These are phyloP conservation scores for Orbilia brochopaga DNA, from an alignment of 2,329 filamentous ascomycete genomes.

Conservation along the genomic window DNA sequence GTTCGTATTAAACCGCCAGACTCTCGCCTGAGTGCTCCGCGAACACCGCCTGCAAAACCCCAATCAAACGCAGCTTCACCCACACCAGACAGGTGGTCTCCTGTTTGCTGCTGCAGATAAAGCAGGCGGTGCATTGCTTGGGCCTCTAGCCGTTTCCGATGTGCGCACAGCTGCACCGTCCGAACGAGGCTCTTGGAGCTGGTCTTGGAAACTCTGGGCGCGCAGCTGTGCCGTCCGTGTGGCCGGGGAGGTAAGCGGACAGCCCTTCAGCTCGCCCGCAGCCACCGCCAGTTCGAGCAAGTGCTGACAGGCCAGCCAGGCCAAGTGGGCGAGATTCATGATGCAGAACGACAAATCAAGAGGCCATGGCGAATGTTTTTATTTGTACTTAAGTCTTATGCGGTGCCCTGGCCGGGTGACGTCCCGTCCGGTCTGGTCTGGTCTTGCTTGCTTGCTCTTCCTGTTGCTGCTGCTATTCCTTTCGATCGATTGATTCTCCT, in stretches of 20 bases:
- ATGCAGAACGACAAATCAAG: not conserved
- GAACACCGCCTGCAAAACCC: not conserved
- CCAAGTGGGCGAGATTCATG: constrained; percentile 28
- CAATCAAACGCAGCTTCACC: not conserved
- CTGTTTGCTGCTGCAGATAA: constrained; percentile 3
- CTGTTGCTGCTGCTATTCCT: not conserved
- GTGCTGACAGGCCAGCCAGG: constrained; percentile 29
- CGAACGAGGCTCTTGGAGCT: constrained; percentile 10
- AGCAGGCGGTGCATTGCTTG: not conserved
- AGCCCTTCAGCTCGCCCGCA: constrained; percentile 39
- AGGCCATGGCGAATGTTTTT: not conserved
- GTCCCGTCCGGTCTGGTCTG: not conserved
- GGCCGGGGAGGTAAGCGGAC: constrained; percentile 8
- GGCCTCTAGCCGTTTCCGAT: constrained; percentile 6
- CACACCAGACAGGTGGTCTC: constrained; percentile 4
- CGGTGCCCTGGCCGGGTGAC: constrained; percentile 1
- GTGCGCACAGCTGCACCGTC: constrained; percentile 25
- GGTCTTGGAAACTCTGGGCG: constrained; percentile 22
- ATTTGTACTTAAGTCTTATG: not conserved
- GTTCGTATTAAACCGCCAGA: not conserved
- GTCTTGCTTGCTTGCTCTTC: not conserved
- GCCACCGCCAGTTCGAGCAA: constrained; percentile 32
- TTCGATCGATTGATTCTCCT: not conserved
- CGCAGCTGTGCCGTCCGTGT: constrained; percentile 16
- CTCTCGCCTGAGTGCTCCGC: not conserved